Percentiles rank a stretch among this genome's conserved stretches.
Evolutionary conservation across 2,329 filamentous ascomycete species (phyloP).

Genomic region (Ophiosphaerella narmari): DNA sequence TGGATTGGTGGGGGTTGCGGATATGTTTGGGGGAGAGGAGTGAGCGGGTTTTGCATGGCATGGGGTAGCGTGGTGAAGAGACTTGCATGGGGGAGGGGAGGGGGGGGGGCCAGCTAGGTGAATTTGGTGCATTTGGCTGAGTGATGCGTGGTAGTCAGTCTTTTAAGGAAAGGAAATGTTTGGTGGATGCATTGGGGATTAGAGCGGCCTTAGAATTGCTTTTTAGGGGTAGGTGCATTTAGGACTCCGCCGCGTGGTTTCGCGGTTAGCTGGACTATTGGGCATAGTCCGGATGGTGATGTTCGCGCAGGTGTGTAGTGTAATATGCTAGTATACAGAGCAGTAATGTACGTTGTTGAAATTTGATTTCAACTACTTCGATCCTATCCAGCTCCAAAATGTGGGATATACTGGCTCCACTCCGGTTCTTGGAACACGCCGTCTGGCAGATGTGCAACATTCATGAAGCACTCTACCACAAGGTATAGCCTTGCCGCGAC

Average conservation of each 20-base stretch:
- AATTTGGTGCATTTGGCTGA: no score
- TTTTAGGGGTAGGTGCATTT: no score
- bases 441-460: background rate
- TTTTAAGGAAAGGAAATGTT: no score
- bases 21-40: conserved; percentile 45
- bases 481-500: background rate
- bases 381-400: background rate
- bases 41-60: background rate
- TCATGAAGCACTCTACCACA: conserved; percentile 1
- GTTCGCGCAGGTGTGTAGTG: no score
- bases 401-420: background rate
- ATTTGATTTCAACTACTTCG: background rate
- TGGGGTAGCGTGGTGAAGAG: background rate
- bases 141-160: no score
- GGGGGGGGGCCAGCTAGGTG: background rate
- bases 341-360: no score
- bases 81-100: background rate
- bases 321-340: no score
- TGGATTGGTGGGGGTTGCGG: conserved; percentile 50
- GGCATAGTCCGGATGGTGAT: no score
- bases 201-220: no score
- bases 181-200: no score
- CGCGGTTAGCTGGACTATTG: no score
- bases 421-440: background rate
- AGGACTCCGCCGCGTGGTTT: no score